Evolutionary conservation across 2,329 filamentous ascomycete genomes (phyloP).

Genomic region (Tolypocladium nubicola): DNA sequence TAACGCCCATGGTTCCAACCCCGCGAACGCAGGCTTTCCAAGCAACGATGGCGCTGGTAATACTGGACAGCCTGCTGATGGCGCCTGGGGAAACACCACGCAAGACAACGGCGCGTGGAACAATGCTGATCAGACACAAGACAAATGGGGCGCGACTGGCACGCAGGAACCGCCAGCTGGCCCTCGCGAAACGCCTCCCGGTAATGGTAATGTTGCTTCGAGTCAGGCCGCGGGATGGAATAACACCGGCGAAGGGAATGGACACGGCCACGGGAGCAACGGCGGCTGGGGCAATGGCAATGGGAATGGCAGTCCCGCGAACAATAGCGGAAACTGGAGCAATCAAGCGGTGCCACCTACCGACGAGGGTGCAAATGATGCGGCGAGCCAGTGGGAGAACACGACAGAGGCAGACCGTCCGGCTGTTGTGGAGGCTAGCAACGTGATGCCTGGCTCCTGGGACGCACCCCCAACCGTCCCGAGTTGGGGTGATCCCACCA

Average conservation of each 20-base stretch:
- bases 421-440: constrained; percentile 5
- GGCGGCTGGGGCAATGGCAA: not conserved
- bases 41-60: constrained; percentile 1
- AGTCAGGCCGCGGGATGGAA: not conserved
- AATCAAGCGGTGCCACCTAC: not conserved
- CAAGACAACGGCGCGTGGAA: constrained; percentile 2
- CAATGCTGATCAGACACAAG: constrained; percentile 1
- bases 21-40: not conserved
- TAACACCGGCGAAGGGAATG: constrained; percentile 6
- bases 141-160: not conserved
- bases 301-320: not conserved
- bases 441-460: constrained; percentile 23
- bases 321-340: not conserved
- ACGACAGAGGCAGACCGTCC: not conserved
- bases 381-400: not conserved
- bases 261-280: constrained; percentile 5
- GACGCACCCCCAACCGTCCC: constrained; percentile 6
- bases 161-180: not conserved
- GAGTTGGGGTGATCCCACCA: constrained; percentile 18
- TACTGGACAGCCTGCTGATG: not conserved
- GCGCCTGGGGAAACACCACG: not conserved
- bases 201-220: not conserved
- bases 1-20: constrained; percentile 1
- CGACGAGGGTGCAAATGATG: constrained; percentile 1
- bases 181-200: not conserved